Conservation (phyloP, 2,329 filamentous ascomycete species). For the Hypoxylon sp. region DNA sequence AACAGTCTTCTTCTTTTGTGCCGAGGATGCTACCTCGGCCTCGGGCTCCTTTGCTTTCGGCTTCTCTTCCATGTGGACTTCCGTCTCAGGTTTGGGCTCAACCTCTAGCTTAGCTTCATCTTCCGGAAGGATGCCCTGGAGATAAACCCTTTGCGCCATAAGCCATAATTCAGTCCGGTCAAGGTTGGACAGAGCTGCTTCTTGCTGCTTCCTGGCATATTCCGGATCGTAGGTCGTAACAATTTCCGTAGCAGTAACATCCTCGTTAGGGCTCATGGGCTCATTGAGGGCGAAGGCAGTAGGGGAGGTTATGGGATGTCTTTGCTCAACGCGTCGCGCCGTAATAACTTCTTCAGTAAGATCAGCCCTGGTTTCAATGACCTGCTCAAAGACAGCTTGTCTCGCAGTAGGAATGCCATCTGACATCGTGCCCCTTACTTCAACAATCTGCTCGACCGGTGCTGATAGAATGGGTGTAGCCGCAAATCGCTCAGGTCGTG, state of each 20-base stretch:
- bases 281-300: conserved; percentile 53
- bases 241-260: conserved; percentile 75
- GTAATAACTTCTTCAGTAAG: conserved; percentile 51
- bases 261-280: conserved; percentile 62
- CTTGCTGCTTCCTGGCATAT: conserved; percentile 81
- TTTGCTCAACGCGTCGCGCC: conserved; percentile 50
- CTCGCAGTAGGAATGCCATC: conserved; percentile 78
- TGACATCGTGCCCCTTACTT: conserved; percentile 69
- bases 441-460: conserved; percentile 78
- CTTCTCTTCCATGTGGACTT: conserved; percentile 55
- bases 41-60: conserved; percentile 49
- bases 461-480: conserved; percentile 58
- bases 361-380: conserved; percentile 56
- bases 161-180: conserved; percentile 92
- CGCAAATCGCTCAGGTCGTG: conserved; percentile 57
- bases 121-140: conserved; percentile 75
- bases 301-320: conserved; percentile 53
- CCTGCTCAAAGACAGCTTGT: conserved; percentile 62
- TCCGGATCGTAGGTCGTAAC: conserved; percentile 80
- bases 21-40: conserved; percentile 48
- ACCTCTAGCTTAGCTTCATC: conserved; percentile 58
- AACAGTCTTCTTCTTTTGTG: conserved; percentile 77
- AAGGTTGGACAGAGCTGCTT: conserved; percentile 79
- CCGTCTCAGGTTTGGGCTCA: conserved; percentile 55
- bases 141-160: conserved; percentile 82